These are phyloP conservation scores for Pogostemon cablin DNA, from an alignment of 257 asterid genomes.

Conservation along the genomic window DNA sequence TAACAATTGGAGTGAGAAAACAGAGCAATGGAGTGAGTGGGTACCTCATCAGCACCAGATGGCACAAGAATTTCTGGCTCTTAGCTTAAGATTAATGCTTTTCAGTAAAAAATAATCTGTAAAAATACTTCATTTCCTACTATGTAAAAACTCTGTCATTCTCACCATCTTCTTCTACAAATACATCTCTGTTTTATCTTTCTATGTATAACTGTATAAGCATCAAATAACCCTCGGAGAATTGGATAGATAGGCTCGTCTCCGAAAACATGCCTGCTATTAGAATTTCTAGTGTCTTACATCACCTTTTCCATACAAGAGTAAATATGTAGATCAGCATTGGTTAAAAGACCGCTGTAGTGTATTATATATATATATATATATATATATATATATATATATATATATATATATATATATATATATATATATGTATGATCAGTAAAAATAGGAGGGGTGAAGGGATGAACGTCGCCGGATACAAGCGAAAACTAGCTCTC, in stretches of 20 bases:
- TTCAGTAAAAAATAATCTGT: conserved; percentile 29
- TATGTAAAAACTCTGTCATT: too few relatives aligned
- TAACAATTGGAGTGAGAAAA: conserved; percentile 86
- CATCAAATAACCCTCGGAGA: conserved; percentile 4
- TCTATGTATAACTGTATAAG: neutral
- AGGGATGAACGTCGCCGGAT: conserved; percentile 13
- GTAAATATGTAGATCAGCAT: conserved; percentile 29
- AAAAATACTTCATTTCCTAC: conserved; percentile 26
- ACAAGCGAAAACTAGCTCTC: neutral
- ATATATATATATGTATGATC: conserved; percentile 10
- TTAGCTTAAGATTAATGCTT: conserved; percentile 52
- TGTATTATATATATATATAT: neutral
- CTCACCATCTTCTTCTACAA: neutral
- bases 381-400: conserved; percentile 3
- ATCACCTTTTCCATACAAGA: conserved; percentile 36
- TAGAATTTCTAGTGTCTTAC: conserved; percentile 24
- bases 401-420: conserved; percentile 3
- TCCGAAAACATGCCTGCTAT: conserved; percentile 27
- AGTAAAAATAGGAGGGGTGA: conserved; percentile 10
- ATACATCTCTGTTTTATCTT: neutral
- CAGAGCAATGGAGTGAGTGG: conserved; percentile 88
- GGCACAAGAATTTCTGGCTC: conserved; percentile 98
- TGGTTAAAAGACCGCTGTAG: conserved; percentile 30
- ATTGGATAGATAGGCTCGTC: neutral
- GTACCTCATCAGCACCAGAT: conserved; percentile 87